Base-by-base conservation (phyloP, 2,329 filamentous ascomycete genomes). In the Fusarium sp. region DNA sequence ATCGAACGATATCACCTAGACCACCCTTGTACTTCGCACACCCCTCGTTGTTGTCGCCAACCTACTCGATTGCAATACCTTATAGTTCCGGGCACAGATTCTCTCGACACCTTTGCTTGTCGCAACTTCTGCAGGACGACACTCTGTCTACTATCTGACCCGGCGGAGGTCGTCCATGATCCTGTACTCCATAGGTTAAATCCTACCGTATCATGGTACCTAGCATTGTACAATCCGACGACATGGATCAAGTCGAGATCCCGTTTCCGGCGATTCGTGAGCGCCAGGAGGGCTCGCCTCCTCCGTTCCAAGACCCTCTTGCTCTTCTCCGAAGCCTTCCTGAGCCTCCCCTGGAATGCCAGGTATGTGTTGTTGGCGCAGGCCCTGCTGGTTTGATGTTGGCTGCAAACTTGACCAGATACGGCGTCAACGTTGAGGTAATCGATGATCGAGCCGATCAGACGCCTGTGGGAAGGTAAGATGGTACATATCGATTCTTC, bases 381-480 rank as follows among this genome's bases (percentile, higher is more conserved):
- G 85, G 85, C 15, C 85, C 85, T 4, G 84, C 85, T 15, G 85
- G 85, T 59, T 79, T 87, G 58, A 87, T 87, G 84, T 77, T 86
- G 68, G 84, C 82, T 51, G 79, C 81, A 68, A 83, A 83, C 67
- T 81, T 93, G 35, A 85, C 86, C 19, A 84, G 90, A 10, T 91
- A 87, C 71, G 90, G 90, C 15, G 87, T 92, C 71, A 87, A 87
- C 56, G 84, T 87, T 5, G 83, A 85, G 40, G 83, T 93, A 44
- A 82, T 93, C 48, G 91, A 93, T 79, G 89, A 93, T 74, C 82
- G 90, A 66, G 81, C 86, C 33, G 86, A 91, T 71, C 87, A 87
- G 72, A 94, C 91, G 2, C 83, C 87, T 7, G 89, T 89, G 10
- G 90, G 90, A 74, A 79, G 80, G 80, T 82, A 79, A 74, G 68